Conservation (phyloP, 331 rosid species). For the Cydonia oblonga region DNA sequence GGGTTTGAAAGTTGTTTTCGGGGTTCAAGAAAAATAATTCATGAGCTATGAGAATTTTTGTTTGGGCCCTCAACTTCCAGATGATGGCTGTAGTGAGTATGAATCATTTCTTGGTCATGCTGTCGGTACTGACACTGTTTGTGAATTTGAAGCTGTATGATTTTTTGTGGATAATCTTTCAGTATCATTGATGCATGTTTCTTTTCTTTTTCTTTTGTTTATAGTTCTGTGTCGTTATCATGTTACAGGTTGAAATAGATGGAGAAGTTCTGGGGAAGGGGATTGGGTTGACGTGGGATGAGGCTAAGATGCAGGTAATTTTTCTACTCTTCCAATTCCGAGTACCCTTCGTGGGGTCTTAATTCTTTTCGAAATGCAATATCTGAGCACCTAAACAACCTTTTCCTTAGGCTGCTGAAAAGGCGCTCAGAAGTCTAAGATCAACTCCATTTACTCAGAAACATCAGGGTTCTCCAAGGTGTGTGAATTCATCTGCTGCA, state of each 20-base stretch:
- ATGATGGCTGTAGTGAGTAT: neutral
- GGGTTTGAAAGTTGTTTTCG: neutral
- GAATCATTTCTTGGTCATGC: neutral
- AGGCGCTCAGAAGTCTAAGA: slow-evolving; percentile 75
- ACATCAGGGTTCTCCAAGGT: slow-evolving; percentile 82
- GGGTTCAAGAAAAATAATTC: neutral
- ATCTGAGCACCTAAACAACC: slow-evolving; percentile 10
- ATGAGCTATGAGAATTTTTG: neutral
- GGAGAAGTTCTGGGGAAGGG: slow-evolving; percentile 76
- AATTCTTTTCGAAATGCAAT: neutral
- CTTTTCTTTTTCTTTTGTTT: neutral
- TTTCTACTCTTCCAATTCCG: neutral
- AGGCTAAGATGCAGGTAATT: slow-evolving; percentile 69
- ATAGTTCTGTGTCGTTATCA: neutral
- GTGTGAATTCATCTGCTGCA: slow-evolving; percentile 8
- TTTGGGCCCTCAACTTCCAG: neutral
- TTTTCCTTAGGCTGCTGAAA: slow-evolving; percentile 69
- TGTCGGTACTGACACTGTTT: neutral
- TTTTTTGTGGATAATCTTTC: neutral
- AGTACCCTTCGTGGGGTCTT: neutral
- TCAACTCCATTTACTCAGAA: slow-evolving; percentile 43
- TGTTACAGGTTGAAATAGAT: slow-evolving; percentile 69
- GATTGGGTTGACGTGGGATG: slow-evolving; percentile 81
- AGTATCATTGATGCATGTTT: neutral
- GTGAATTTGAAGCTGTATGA: neutral